Conservation (phyloP, 2,329 filamentous ascomycete species). For the Alternaria metachromatica region DNA sequence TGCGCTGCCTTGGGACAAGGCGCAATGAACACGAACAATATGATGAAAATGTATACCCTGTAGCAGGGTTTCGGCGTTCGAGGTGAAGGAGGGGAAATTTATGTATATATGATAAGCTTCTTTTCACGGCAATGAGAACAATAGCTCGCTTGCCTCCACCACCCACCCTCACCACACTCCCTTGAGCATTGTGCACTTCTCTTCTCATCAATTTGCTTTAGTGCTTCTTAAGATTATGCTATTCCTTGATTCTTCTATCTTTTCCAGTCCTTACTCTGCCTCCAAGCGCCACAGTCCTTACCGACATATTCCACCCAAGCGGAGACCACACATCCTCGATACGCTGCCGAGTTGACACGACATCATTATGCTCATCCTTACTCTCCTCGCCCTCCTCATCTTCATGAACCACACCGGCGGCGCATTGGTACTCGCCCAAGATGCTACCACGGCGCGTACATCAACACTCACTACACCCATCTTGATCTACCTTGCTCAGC, state of each 20-base stretch:
- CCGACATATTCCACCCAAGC: not conserved
- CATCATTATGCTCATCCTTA: not conserved
- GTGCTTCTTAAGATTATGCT: not conserved
- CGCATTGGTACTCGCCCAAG: not conserved
- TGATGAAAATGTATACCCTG: conserved; percentile 12
- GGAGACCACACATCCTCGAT: not conserved
- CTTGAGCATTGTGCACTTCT: not conserved
- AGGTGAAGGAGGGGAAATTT: conserved; percentile 20
- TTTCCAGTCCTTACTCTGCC: not conserved
- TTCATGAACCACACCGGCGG: not conserved
- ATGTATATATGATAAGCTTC: conserved; percentile 19
- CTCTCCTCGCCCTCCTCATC: not conserved
- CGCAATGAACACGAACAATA: conserved; percentile 19
- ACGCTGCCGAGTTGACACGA: not conserved
- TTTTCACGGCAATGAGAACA: conserved; percentile 7
- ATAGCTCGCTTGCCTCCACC: conserved; percentile 11
- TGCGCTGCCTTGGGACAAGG: conserved; percentile 49
- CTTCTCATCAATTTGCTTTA: not conserved
- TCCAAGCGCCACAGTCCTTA: not conserved
- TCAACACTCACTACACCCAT: not conserved
- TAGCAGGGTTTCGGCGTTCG: conserved; percentile 23
- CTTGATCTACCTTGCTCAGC: not conserved
- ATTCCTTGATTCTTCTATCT: not conserved
- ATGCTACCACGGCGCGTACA: not conserved
- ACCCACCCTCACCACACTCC: not conserved